Evolutionary conservation across 192 early-diverging fungal species (phyloP).

Genomic region (Piromyces finnis): DNA sequence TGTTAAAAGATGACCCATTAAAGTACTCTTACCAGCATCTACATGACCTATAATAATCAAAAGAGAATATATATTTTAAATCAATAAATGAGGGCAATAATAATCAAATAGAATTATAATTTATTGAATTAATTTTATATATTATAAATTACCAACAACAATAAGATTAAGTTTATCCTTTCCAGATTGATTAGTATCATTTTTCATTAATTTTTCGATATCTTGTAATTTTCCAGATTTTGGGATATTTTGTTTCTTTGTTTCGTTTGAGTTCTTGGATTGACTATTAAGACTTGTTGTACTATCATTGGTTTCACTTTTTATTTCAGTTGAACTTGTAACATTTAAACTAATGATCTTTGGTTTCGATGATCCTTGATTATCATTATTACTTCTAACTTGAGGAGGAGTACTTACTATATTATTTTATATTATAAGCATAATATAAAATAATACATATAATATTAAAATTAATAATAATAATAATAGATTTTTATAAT

Average conservation of each 20-base stretch:
- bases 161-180: conserved; percentile 69
- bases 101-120: too few species aligned
- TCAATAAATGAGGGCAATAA: too few species aligned
- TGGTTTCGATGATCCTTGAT: neutral
- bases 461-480: too few species aligned
- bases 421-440: too few species aligned
- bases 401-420: neutral
- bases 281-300: conserved; percentile 3
- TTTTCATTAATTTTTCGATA: conserved; percentile 50
- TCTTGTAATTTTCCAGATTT: conserved; percentile 23
- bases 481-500: too few species aligned
- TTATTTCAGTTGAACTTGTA: conserved; percentile 5
- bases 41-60: conserved; percentile 51
- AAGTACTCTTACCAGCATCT: conserved; percentile 89
- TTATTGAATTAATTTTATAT: too few species aligned
- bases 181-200: conserved; percentile 38
- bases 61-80: neutral
- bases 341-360: neutral
- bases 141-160: conserved; percentile 44
- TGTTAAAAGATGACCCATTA: conserved; percentile 90
- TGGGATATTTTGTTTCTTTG: conserved; percentile 7
- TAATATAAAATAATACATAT: too few species aligned
- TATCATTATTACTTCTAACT: neutral
- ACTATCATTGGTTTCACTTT: conserved; percentile 4
- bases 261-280: conserved; percentile 1